Base-by-base conservation (phyloP, 73 alveolate species). In the Paramecium bursaria region DNA sequence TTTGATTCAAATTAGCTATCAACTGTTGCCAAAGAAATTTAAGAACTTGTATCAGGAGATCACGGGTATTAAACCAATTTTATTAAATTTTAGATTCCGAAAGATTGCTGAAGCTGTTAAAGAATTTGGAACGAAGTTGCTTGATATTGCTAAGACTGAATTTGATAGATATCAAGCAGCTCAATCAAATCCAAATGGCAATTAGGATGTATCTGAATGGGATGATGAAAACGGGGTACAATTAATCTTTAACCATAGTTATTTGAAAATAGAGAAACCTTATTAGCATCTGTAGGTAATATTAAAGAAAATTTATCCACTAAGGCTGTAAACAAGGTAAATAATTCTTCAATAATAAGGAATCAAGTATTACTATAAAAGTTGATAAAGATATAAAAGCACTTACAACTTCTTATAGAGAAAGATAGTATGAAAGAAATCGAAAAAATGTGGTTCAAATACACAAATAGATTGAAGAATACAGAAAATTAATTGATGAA, bases 221-320 rank as follows among this genome's bases (percentile, higher is more conserved):
- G 82, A 67, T 67, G 60, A 39, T 4, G 82, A 67, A 25, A 11
- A 17, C 19, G 33, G 44, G 23, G 35, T 44, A 15, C 60, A 39
- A 67, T 15, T 35, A 2, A 39, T 39, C 0, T 19, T 39, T 27
- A 11, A 39, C 5, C 11, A 39, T 67, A 67, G 82, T 67, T 67
- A 67, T 67, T 67, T 67, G 82, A 67, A 39, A 67, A 67, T 67
- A 67, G 44, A 42, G 82, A 67, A 67, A 33, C 60, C 1, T 23
- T 67, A 3, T 19, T 67, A 13, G 82, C 47, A 4, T 39, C 82
- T n/a, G 82, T 67, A 1, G 44, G 60, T 39, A 67, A 67, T 5
- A 67, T 67, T 30, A 67, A 67, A 39, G 82, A 67, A 17, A 67
- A 67, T 21, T 42, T 67, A 35, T 33, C 49, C 17, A 17, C 53